phyloP scores from a whole-genome alignment of 176 grass and related monocot genomes.

The Eleusine coracana region DNA sequence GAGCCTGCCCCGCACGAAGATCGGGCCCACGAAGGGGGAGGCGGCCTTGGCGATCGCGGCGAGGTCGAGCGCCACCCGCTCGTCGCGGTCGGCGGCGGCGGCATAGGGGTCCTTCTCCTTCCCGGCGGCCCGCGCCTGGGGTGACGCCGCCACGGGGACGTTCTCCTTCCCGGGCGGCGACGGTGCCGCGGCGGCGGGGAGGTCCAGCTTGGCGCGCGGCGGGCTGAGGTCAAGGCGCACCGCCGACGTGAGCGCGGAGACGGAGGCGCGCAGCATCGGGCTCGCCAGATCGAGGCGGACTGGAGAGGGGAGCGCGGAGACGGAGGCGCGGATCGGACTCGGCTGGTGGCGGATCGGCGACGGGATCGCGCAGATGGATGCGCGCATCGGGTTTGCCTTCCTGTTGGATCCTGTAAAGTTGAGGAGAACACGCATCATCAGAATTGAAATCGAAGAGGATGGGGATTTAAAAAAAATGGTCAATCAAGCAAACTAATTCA shows the following conservation, averaged over 20 bases:
- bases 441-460: not conserved
- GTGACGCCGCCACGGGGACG: not conserved
- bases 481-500: not conserved
- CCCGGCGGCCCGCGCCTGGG: conserved; percentile 5
- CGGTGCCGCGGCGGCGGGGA: not conserved
- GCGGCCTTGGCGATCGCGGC: conserved; percentile 13
- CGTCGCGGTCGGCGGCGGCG: conserved; percentile 20
- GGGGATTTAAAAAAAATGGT: not conserved
- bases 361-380: conserved; percentile 52
- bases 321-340: conserved; percentile 30
- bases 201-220: conserved; percentile 13
- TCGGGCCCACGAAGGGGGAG: conserved; percentile 35
- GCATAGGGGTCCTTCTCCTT: conserved; percentile 41
- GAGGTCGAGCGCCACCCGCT: conserved; percentile 25
- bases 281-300: not conserved
- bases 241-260: not conserved
- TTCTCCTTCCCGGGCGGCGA: conserved; percentile 49
- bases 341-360: conserved; percentile 35
- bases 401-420: conserved; percentile 43
- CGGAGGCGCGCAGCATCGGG: not conserved
- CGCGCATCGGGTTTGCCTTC: conserved; percentile 52
- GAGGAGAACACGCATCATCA: not conserved
- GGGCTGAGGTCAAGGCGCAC: not conserved
- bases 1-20: conserved; percentile 78
- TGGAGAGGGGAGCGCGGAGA: conserved; percentile 12